Conservation (phyloP, 805 yeast genomes). For the Ogataea trehalophila region DNA sequence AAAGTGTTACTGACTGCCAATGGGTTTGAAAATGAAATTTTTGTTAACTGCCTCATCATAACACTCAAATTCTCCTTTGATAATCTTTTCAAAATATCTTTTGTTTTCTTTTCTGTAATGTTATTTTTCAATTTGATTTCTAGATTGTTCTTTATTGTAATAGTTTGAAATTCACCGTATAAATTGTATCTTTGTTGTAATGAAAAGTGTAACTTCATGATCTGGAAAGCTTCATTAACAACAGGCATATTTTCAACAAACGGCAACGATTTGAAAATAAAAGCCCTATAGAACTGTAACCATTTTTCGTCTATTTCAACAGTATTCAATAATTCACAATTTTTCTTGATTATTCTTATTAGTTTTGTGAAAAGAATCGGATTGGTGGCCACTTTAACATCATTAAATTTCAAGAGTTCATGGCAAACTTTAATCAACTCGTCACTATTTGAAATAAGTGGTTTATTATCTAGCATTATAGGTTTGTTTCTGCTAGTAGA, state of each 20-base stretch:
- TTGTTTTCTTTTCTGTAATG: slow-evolving; percentile 74
- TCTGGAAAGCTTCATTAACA: slow-evolving; percentile 52
- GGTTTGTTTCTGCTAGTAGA: slow-evolving; percentile 7
- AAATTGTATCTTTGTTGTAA: slow-evolving; percentile 64
- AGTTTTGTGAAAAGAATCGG: slow-evolving; percentile 49
- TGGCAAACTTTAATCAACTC: slow-evolving; percentile 39
- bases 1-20: slow-evolving; percentile 67
- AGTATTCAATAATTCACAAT: slow-evolving; percentile 28
- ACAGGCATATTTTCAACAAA: slow-evolving; percentile 54
- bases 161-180: slow-evolving; percentile 72
- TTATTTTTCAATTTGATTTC: slow-evolving; percentile 55
- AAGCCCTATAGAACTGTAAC: slow-evolving; percentile 61
- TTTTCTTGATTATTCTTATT: slow-evolving; percentile 51
- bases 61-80: slow-evolving; percentile 73
- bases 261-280: slow-evolving; percentile 58
- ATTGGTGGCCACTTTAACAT: slow-evolving; percentile 48
- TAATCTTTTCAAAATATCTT: slow-evolving; percentile 70
- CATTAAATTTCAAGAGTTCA: slow-evolving; percentile 48
- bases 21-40: slow-evolving; percentile 72
- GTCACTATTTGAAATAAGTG: slow-evolving; percentile 32
- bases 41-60: slow-evolving; percentile 70
- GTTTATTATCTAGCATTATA: background rate
- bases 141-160: slow-evolving; percentile 50
- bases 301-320: slow-evolving; percentile 32
- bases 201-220: slow-evolving; percentile 47